phyloP scores from a whole-genome alignment of 805 yeast genomes.

The Phaffomyces opuntiae region DNA sequence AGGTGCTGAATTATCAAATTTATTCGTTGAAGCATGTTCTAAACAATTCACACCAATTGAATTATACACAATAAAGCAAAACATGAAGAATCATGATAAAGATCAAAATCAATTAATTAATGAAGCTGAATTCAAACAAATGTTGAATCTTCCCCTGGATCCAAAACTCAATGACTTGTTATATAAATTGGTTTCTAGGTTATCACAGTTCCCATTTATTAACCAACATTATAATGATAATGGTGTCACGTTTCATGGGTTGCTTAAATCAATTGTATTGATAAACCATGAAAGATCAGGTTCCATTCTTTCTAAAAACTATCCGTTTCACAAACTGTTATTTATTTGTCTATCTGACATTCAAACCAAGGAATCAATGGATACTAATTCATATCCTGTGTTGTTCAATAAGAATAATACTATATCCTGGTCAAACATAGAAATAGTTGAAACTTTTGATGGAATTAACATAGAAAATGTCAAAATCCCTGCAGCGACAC shows the following conservation, averaged over 20 bases:
- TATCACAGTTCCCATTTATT: constrained; percentile 47
- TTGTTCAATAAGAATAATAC: constrained; percentile 7
- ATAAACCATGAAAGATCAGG: constrained; percentile 37
- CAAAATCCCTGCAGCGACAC: constrained; percentile 32
- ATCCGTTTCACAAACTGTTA: constrained; percentile 37
- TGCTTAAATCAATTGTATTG: constrained; percentile 37
- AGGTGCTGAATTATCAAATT: constrained; percentile 18
- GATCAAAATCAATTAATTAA: constrained; percentile 21
- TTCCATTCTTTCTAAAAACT: constrained; percentile 28
- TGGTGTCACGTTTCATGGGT: constrained; percentile 30
- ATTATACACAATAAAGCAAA: constrained; percentile 23
- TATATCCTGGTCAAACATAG: constrained; percentile 25
- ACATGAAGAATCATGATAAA: constrained; percentile 17
- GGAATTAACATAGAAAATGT: constrained; percentile 32
- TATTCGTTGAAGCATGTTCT: constrained; percentile 28
- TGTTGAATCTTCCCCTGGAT: constrained; percentile 32
- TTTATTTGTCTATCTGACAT: constrained; percentile 26
- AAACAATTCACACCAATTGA: constrained; percentile 29
- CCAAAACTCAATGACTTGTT: constrained; percentile 21
- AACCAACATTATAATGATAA: constrained; percentile 20
- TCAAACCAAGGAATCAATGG: background rate
- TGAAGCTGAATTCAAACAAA: constrained; percentile 21
- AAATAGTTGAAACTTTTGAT: constrained; percentile 37
- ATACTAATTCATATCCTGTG: constrained; percentile 11
- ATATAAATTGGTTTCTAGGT: constrained; percentile 34